Percentiles rank a stretch among this genome's conserved stretches.
Conservation (phyloP, 129 eudicot species). For the Daucus carota region DNA sequence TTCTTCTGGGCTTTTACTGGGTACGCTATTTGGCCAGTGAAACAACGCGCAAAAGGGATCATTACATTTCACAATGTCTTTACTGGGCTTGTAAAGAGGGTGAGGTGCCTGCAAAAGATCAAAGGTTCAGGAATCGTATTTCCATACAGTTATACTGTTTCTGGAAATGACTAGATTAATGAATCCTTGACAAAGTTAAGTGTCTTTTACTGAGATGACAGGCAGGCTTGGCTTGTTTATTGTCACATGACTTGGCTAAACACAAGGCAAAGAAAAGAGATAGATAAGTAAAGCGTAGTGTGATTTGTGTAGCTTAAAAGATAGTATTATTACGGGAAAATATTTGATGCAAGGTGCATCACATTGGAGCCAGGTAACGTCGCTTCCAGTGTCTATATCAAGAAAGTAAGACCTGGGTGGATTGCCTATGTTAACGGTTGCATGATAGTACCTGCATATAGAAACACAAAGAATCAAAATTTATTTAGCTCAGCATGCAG, state of each 20-base stretch:
- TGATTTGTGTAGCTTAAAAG: not conserved
- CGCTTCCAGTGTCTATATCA: slow-evolving; percentile 84
- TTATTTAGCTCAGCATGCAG: no score
- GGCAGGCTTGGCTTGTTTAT: not conserved
- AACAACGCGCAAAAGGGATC: slow-evolving; percentile 64
- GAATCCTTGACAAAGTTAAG: no score
- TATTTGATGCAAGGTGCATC: slow-evolving; percentile 78
- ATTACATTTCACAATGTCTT: slow-evolving; percentile 46
- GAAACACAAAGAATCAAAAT: not conserved
- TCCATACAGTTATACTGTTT: no score
- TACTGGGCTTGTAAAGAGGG: slow-evolving; percentile 66
- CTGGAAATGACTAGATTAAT: no score
- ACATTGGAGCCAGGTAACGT: slow-evolving; percentile 88
- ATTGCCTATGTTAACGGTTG: slow-evolving; percentile 40
- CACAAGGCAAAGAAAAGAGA: not conserved
- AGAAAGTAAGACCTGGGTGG: slow-evolving; percentile 67
- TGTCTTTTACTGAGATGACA: no score
- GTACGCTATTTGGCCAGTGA: slow-evolving; percentile 40
- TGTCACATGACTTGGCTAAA: not conserved
- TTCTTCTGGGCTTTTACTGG: slow-evolving; percentile 43
- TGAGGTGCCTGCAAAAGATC: slow-evolving; percentile 68
- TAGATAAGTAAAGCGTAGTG: not conserved
- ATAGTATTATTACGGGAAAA: slow-evolving; percentile 37
- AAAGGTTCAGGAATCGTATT: no score
- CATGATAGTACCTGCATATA: slow-evolving; percentile 53